A percentile compares a stretch with the other conserved stretches of the same genome.
phyloP scores from a whole-genome alignment of 1,284 basidiomycete species.

The Marasmius oreades region DNA sequence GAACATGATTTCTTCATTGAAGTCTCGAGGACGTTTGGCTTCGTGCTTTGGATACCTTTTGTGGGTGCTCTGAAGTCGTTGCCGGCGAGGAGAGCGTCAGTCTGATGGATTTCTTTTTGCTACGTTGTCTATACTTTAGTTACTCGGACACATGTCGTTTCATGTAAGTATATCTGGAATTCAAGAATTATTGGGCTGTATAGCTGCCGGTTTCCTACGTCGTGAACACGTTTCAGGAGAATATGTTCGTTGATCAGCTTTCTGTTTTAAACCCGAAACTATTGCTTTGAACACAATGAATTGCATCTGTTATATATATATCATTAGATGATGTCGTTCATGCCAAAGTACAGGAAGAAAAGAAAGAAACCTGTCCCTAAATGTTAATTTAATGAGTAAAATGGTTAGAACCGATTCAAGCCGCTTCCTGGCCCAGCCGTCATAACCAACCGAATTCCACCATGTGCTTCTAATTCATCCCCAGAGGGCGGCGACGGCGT shows the following conservation, averaged over 20 bases:
- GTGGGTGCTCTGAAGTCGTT: constrained; percentile 29
- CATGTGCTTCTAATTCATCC: background rate
- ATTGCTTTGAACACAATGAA: no score
- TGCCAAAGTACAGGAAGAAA: background rate
- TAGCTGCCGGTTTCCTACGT: no score
- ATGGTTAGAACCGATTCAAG: background rate
- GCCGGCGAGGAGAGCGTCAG: constrained; percentile 67
- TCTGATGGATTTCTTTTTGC: constrained; percentile 61
- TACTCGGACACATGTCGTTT: no score
- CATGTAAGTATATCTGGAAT: background rate
- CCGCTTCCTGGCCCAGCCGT: background rate
- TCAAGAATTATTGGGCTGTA: no score
- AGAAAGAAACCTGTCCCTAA: background rate
- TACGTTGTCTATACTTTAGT: background rate
- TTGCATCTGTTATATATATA: no score
- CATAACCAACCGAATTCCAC: background rate
- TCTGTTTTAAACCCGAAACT: no score
- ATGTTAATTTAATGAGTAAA: background rate
- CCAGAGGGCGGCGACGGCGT: background rate
- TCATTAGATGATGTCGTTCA: no score
- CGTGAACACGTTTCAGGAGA: no score
- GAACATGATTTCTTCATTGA: constrained; percentile 50
- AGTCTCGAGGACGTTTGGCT: constrained; percentile 76
- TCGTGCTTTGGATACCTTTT: constrained; percentile 29
- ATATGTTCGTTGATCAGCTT: no score